Base-by-base conservation (phyloP, 371 early-diverging fungal species). In the Rhizopus delemar region DNA sequence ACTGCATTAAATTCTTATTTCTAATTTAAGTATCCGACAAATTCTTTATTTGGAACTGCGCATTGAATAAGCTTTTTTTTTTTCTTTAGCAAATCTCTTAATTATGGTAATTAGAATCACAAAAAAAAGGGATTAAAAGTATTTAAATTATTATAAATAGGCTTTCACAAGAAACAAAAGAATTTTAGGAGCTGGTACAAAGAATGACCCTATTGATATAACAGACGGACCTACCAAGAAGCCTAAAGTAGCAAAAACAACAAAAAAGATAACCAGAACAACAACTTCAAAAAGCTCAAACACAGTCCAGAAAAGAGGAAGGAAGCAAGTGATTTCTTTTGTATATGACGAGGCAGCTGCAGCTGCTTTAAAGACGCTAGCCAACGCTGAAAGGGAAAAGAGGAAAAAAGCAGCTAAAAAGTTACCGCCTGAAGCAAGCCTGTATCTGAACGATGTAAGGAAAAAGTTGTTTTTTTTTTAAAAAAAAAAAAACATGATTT, bases 361-460 rank as follows among this genome's bases (percentile, higher is more conserved):
- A 15, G 52, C 22, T 2, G 52, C 5, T 33, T 35, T 52, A 11
- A 16, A 38, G 28, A 41, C 22, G 7, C 36, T 35, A 16, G 22
- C 1, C n/a, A 15, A 43, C 6, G 43, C 43, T n/a, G 43, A 43
- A 43, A 43, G n/a, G 15, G 15, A 43, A 15, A 43, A 15, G n/a
- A 43, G 11, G 15, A n/a, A n/a, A 15, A 15, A 11, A 43, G n/a
- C 6, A n/a, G n/a, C 6, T 11, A n/a, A 11, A n/a, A 15, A 54
- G 15, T 36, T 61, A n/a, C 61, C 61, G 3, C 54, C 63, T 29
- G 64, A 59, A 54, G 54, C 54, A 15, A 32, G 15, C 12, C 33
- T 49, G 4, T 59, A 50, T 1, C 9, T 55, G 48, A 8, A 45
- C 35, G 41, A 60, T 50, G 52, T 52, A 48, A 12, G 39, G 39